These are phyloP conservation scores for Ophiostoma sp. DNA, from an alignment of 2,329 filamentous ascomycete genomes.

Conservation along the genomic window DNA sequence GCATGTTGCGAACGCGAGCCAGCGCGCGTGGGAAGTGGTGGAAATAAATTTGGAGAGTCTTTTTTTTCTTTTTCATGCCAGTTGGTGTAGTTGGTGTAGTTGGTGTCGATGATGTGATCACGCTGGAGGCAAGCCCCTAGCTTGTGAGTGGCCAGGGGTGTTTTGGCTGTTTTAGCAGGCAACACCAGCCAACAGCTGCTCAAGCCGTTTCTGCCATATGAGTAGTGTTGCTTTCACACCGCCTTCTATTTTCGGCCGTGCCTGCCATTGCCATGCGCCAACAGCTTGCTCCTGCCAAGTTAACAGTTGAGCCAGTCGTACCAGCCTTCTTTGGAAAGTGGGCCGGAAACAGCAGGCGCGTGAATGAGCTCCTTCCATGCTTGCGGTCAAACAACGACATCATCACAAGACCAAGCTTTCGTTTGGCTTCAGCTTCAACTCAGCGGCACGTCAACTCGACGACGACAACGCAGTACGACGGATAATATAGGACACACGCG, in stretches of 20 bases:
- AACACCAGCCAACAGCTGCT: no score
- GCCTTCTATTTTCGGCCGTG: conserved; percentile 15
- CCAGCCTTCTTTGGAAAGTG: conserved; percentile 7
- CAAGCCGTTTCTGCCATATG: conserved; percentile 13
- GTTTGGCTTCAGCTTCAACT: neutral
- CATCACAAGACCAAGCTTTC: neutral
- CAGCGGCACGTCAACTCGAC: neutral
- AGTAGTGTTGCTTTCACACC: neutral
- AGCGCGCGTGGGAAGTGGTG: neutral
- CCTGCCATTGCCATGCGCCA: conserved; percentile 2
- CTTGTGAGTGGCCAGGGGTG: neutral
- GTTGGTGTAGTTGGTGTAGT: neutral
- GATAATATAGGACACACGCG: neutral
- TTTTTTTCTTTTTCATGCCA: no score
- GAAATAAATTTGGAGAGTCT: no score
- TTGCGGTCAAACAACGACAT: neutral
- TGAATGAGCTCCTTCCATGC: conserved; percentile 20
- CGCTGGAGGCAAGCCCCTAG: conserved; percentile 4
- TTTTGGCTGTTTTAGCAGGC: neutral
- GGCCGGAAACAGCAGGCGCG: conserved; percentile 14
- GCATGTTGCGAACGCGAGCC: conserved; percentile 5
- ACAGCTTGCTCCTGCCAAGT: neutral
- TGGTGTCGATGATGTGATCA: conserved; percentile 23
- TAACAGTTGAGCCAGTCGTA: neutral
- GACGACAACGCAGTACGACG: neutral